Evolutionary conservation across 768 basidiomycete species (phyloP).

Genomic region (Termitomyces sp.): DNA sequence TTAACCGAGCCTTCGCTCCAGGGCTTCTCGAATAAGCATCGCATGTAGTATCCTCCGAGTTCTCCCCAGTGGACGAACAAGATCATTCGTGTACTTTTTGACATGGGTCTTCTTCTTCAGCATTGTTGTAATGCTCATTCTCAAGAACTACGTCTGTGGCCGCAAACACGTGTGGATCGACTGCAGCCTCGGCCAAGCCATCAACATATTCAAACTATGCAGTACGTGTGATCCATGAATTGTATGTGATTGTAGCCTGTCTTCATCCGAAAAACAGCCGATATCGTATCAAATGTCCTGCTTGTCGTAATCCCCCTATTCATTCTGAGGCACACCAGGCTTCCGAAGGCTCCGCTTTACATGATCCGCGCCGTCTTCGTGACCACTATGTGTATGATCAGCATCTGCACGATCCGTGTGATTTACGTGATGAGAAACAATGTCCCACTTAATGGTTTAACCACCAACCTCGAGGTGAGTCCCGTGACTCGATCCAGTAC

Average conservation of each 20-base stretch:
- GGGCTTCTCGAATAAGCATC: slow-evolving; percentile 21
- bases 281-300: slow-evolving; percentile 10
- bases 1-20: slow-evolving; percentile 1
- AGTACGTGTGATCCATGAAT: slow-evolving; percentile 7
- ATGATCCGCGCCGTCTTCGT: slow-evolving; percentile 18
- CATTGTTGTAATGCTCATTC: slow-evolving; percentile 10
- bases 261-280: slow-evolving; percentile 10
- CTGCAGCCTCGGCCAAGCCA: slow-evolving; percentile 10
- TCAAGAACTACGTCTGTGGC: slow-evolving; percentile 14
- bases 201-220: slow-evolving; percentile 12
- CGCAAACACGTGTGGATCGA: slow-evolving; percentile 9
- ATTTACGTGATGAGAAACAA: slow-evolving; percentile 7
- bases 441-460: slow-evolving; percentile 9
- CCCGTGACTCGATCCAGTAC: background rate
- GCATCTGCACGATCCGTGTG: slow-evolving; percentile 13
- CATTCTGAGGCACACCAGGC: slow-evolving; percentile 10
- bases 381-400: slow-evolving; percentile 14
- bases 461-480: slow-evolving; percentile 19
- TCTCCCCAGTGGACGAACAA: slow-evolving; percentile 9
- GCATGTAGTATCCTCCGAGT: slow-evolving; percentile 19
- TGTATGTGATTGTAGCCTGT: background rate
- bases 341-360: slow-evolving; percentile 11
- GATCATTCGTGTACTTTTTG: slow-evolving; percentile 4
- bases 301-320: slow-evolving; percentile 8
- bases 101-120: slow-evolving; percentile 8